Conservation (phyloP, 192 early-diverging fungal species). For the Dissophora globulifera region DNA sequence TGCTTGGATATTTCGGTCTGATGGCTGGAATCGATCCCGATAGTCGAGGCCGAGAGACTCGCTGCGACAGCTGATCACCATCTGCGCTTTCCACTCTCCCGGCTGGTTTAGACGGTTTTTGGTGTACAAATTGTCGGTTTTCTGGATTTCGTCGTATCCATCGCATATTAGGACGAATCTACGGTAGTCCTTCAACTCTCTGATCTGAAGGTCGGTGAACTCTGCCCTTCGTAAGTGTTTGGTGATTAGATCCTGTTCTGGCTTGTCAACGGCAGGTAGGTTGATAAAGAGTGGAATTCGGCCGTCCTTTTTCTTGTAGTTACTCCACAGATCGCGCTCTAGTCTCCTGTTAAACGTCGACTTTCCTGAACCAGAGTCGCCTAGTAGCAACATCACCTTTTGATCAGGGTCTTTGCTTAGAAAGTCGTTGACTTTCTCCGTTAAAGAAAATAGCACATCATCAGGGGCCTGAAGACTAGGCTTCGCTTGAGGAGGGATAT, state of each 20-base stretch:
- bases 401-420: neutral
- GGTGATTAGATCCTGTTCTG: slow-evolving; percentile 3
- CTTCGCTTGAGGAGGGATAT: neutral
- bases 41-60: slow-evolving; percentile 1
- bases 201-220: slow-evolving; percentile 3
- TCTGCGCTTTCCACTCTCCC: neutral
- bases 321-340: slow-evolving; percentile 1
- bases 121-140: neutral
- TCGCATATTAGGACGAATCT: slow-evolving; percentile 11
- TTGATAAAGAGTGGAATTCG: slow-evolving; percentile 4
- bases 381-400: slow-evolving; percentile 5
- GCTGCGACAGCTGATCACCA: slow-evolving; percentile 14
- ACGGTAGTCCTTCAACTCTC: neutral
- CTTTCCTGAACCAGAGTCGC: slow-evolving; percentile 18
- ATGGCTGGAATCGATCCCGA: neutral
- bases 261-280: neutral
- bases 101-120: neutral
- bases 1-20: no score
- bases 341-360: slow-evolving; percentile 4
- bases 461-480: neutral
- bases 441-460: neutral
- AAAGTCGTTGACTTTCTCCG: neutral
- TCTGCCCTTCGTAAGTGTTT: neutral
- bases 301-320: neutral
- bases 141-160: slow-evolving; percentile 10